Percentiles rank a stretch among this genome's conserved stretches.
Conservation (phyloP, 495 filamentous ascomycete genomes). For the Aspergillus avenaceus region DNA sequence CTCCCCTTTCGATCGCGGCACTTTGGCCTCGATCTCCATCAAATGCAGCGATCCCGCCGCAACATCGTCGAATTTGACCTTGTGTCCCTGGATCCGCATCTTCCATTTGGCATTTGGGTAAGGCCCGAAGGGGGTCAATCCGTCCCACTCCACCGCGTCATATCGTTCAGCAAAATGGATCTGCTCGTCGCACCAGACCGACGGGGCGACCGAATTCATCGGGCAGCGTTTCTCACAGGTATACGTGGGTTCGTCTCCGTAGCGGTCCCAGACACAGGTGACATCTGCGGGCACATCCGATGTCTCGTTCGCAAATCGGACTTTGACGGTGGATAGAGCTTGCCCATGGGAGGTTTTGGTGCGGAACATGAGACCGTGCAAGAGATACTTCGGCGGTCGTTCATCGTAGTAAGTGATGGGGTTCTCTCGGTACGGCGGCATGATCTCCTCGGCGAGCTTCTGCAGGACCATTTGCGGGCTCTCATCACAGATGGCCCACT, state of each 20-base stretch:
- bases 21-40: constrained; percentile 7
- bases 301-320: not conserved
- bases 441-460: not conserved
- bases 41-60: not conserved
- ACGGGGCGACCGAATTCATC: not conserved
- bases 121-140: not conserved
- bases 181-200: constrained; percentile 1
- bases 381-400: not conserved
- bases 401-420: constrained; percentile 7
- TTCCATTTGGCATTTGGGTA: constrained; percentile 6
- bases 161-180: not conserved
- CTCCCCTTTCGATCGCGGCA: not conserved
- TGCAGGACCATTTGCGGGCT: constrained; percentile 1
- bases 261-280: constrained; percentile 2
- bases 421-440: not conserved
- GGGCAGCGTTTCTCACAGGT: constrained; percentile 6
- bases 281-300: not conserved
- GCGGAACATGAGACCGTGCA: constrained; percentile 5
- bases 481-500: constrained; percentile 5
- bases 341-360: not conserved
- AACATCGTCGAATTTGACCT: constrained; percentile 6
- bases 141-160: not conserved
- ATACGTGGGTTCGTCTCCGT: not conserved
- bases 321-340: not conserved
- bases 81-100: not conserved